Percentiles rank a stretch among this genome's conserved stretches.
phyloP scores from a whole-genome alignment of 208 protist species.

The Trichomonas tenax region DNA sequence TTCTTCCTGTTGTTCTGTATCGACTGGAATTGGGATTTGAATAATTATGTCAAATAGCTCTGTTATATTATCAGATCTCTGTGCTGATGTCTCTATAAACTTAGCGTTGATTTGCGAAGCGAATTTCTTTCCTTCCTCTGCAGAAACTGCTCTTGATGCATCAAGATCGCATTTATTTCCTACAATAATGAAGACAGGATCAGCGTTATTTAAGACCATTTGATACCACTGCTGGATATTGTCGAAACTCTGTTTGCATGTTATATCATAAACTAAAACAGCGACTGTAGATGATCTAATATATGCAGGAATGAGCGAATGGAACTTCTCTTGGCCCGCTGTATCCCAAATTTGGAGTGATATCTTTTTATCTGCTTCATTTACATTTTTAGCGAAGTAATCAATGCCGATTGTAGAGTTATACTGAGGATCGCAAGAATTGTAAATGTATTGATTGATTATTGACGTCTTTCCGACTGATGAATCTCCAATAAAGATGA shows the following conservation, averaged over 20 bases:
- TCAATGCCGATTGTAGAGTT: not conserved
- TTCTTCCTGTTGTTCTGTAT: not conserved
- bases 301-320: not conserved
- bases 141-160: not conserved
- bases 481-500: not conserved
- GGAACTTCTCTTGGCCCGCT: not conserved
- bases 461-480: constrained; percentile 11
- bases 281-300: not conserved
- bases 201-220: not conserved
- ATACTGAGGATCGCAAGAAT: not conserved
- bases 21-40: not conserved
- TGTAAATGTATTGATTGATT: not conserved
- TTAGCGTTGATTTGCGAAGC: not conserved
- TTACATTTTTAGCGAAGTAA: not conserved
- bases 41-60: not conserved
- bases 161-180: not conserved
- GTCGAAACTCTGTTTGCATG: not conserved
- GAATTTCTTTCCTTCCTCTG: not conserved
- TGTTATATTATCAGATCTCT: not conserved
- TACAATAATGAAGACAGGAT: not conserved
- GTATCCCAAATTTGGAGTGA: not conserved
- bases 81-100: not conserved
- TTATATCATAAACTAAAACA: constrained; percentile 15
- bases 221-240: not conserved
- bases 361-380: not conserved